Base-by-base conservation (phyloP, 331 rosid species). In the Erythrophleum ivorense region DNA sequence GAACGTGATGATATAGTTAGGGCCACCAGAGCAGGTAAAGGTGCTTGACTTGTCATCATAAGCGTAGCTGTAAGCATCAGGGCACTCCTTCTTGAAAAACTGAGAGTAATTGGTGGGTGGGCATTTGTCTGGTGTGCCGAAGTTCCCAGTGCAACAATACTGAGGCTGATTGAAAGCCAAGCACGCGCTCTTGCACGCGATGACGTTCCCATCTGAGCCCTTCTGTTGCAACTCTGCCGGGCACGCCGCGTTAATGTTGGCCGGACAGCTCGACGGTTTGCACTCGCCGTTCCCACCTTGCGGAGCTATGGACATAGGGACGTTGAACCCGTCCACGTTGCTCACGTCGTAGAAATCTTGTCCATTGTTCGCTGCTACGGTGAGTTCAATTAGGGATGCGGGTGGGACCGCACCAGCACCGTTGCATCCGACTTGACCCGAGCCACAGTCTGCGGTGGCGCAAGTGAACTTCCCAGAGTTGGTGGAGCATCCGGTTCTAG, bases 141-240 rank as follows among this genome's bases (percentile, higher is more conserved):
- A 6, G 2, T 10, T 77, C 0, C 85, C 87, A 0, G 78, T 64
- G 70, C 94, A 91, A 55, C 94, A 91, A 33, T 85, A 91, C 18
- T 88, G 24, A 0, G 81, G 83, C 14, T 38, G 3, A 11, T 79
- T 75, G 7, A 91, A 86, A 38, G 83, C 88, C 76, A 66, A 9
- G 10, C 97, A 91, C 5, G 90, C 94, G 57, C 97, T 91, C 88
- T 90, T 88, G 76, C 97, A 91, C 0, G 86, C 90, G 0, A 90
- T 38, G 9, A 88, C 92, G 0, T 3, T 78, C 0, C 91, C 94
- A 45, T 54, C 87, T 0, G 81, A 29, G 0, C 78, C 89, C 52
- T 7, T 78, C 71, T 84, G 14, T 8, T 87, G 88, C 7, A 90
- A 53, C 0, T 74, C 80, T 0, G 66, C 16, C 0, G 90, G 93